Conservation (phyloP, 441 rosid genomes). For the Breynia disticha region DNA sequence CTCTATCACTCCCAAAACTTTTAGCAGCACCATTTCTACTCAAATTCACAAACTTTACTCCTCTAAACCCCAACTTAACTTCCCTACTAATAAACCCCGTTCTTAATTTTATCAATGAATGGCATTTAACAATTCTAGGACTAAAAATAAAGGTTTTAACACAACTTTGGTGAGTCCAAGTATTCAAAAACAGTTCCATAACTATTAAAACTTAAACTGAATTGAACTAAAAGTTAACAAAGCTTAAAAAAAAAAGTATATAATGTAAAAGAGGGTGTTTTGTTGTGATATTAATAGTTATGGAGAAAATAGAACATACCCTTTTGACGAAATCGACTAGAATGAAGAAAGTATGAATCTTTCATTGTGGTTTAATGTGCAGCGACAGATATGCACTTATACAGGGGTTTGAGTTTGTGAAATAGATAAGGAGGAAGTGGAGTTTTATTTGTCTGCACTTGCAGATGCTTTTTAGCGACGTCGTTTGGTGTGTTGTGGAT, state of each 20-base stretch:
- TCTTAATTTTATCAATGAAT: constrained; percentile 22
- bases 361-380: background rate
- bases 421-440: background rate
- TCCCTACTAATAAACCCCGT: constrained; percentile 13
- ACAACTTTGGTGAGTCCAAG: constrained; percentile 25
- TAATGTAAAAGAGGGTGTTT: too few relatives aligned
- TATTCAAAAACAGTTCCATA: constrained; percentile 32
- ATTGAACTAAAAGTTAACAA: too few relatives aligned
- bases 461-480: background rate
- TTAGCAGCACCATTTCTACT: constrained; percentile 17
- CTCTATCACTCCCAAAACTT: constrained; percentile 18
- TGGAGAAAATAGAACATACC: background rate
- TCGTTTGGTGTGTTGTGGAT: background rate
- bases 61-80: constrained; percentile 14
- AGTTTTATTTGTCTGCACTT: too few relatives aligned
- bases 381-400: background rate
- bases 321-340: constrained; percentile 4
- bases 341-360: background rate
- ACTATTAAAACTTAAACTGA: background rate
- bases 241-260: too few relatives aligned
- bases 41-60: constrained; percentile 18
- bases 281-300: too few relatives aligned
- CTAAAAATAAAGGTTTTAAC: constrained; percentile 26
- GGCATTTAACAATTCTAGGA: constrained; percentile 19
- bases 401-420: too few relatives aligned